Evolutionary conservation across 75 land plant genomes (phyloP), one percentile per base, ranked within the genome.

Genomic region (Pinus tabuliformis): DNA sequence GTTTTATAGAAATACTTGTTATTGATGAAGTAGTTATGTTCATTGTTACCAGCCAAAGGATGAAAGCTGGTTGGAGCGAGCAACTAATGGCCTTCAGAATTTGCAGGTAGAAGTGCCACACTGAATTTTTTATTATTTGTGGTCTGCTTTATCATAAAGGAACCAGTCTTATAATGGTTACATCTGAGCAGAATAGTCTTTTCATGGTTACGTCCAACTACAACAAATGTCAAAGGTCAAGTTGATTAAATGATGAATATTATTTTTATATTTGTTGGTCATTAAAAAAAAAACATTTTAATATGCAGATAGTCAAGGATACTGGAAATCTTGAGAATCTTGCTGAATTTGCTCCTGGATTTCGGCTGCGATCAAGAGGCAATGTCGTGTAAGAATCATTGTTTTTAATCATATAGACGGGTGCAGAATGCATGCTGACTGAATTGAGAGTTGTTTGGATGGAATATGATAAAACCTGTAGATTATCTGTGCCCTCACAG

Each of bases 61-160:
- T 68, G 97, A 91, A 39, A 92, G 88, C 81, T 94, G 89, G 97
- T 63, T 90, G 59, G 91, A 87, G 60, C 85, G 87, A 76, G 90
- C 92, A 6, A 81, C 91, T 64, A 77, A 80, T 75, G 92, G 88
- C 57, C 80, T 92, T 62, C 85, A 88, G 85, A 96, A 89, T 57
- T 88, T 71, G 77, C 99, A 96, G 92, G 99, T 94, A 77, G 12
- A 59, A 52, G 54, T 16, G 54, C 37, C 26, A 3, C 28, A 21
- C 16, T 58, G 49, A 77, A 33, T 26, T 26, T 26, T 26, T 26
- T 26, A 26, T 26, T 3, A 18, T n/a, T 66, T 56, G 30, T 36
- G 60, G 22, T 36, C 62, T 33, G 60, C 1, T 72, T 60, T 75
- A 37, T 75, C 22, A 33, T 21, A 7, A 21, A 65, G 54, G 64